phyloP scores from a whole-genome alignment of 208 protist species.

The Leishmania tarentolae region DNA sequence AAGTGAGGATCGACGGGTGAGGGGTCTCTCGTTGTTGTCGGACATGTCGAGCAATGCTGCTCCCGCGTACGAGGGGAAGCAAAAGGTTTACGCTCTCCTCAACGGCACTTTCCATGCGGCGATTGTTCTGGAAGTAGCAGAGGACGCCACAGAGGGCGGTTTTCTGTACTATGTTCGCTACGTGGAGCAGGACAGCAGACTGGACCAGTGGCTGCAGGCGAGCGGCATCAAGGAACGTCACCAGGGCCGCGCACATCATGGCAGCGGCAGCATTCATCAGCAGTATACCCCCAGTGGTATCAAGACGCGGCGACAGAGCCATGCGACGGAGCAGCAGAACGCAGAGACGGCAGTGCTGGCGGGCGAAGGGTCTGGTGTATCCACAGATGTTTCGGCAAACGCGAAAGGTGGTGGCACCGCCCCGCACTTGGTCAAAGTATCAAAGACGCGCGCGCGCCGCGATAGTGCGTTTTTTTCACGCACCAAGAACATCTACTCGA shows the following conservation, averaged over 20 bases:
- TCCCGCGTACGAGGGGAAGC: constrained; percentile 65
- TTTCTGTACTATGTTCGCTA: constrained; percentile 89
- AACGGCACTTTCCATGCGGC: constrained; percentile 79
- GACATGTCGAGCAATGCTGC: constrained; percentile 17
- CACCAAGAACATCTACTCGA: constrained; percentile 96
- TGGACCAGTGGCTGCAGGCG: constrained; percentile 87
- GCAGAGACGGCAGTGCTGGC: constrained; percentile 12
- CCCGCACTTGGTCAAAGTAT: constrained; percentile 65
- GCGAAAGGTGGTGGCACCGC: constrained; percentile 53
- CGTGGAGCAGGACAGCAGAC: constrained; percentile 86
- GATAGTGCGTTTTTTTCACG: constrained; percentile 90
- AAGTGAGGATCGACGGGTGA: not conserved
- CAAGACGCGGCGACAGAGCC: constrained; percentile 73
- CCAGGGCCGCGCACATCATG: constrained; percentile 47
- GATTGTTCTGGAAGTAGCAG: constrained; percentile 72
- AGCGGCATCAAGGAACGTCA: constrained; percentile 70
- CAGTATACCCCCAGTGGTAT: constrained; percentile 42
- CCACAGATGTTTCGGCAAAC: constrained; percentile 14
- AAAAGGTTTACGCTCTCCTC: constrained; percentile 86
- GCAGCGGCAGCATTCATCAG: constrained; percentile 35
- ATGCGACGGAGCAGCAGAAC: constrained; percentile 13
- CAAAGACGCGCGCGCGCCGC: constrained; percentile 67
- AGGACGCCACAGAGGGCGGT: constrained; percentile 48
- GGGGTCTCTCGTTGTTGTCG: not conserved
- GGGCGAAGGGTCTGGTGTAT: not conserved